These are phyloP conservation scores for Westerdykella sp. DNA, from an alignment of 2,329 filamentous ascomycete species.

Conservation along the genomic window DNA sequence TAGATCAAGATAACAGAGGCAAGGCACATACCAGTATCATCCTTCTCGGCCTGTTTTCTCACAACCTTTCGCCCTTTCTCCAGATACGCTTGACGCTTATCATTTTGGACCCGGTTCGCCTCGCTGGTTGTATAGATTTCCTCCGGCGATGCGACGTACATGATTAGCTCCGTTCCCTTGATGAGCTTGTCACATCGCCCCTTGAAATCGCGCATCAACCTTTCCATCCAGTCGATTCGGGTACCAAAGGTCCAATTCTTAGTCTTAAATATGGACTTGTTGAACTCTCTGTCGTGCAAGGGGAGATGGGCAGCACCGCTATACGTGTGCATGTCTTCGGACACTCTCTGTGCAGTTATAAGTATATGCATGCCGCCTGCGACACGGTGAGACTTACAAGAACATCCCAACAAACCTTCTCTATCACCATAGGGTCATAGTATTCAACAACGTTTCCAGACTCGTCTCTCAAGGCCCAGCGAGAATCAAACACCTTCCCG, in stretches of 20 bases:
- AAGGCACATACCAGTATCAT: neutral
- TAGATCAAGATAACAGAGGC: no score
- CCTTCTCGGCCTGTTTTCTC: neutral
- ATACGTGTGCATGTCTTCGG: neutral
- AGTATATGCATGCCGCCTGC: neutral
- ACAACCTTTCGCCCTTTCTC: neutral
- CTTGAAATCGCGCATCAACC: conserved; percentile 2
- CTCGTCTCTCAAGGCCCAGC: neutral
- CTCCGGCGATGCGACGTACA: conserved; percentile 1
- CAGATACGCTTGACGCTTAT: neutral
- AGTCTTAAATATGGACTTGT: neutral
- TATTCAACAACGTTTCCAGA: neutral
- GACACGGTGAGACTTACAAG: conserved; percentile 3
- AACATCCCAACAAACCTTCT: conserved; percentile 9
- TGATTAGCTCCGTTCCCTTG: neutral
- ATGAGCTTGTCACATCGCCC: conserved; percentile 4
- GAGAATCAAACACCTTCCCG: neutral
- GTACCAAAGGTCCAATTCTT: conserved; percentile 1
- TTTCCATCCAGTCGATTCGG: neutral
- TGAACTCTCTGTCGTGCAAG: neutral
- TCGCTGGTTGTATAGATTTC: neutral
- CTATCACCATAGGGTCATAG: conserved; percentile 4
- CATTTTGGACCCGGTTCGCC: conserved; percentile 1
- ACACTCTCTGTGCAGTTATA: neutral
- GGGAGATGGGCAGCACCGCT: neutral